Evolutionary conservation across 2,329 filamentous ascomycete genomes (phyloP).

Genomic region (Aspergillus ochraceus): DNA sequence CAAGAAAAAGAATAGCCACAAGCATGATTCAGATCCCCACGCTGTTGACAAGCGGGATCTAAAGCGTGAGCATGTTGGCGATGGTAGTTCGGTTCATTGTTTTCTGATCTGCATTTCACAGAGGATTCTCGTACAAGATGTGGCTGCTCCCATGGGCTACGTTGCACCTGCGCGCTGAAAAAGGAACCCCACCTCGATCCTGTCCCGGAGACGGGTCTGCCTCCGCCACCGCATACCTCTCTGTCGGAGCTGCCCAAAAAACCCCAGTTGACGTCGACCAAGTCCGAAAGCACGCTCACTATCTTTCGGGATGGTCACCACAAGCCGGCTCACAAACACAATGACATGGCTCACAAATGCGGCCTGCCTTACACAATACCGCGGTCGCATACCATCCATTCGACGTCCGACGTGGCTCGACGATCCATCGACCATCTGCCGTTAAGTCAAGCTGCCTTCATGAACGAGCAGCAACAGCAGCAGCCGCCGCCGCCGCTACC

Average conservation of each 20-base stretch:
- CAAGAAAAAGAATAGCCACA: conserved; percentile 67
- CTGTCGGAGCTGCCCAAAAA: conserved; percentile 51
- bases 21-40: conserved; percentile 37
- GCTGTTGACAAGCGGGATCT: conserved; percentile 36
- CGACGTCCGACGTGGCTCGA: conserved; percentile 46
- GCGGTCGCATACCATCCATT: conserved; percentile 52
- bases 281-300: conserved; percentile 61
- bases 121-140: conserved; percentile 39
- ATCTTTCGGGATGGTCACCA: conserved; percentile 65
- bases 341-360: conserved; percentile 63
- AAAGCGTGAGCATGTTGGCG: conserved; percentile 38
- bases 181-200: conserved; percentile 55
- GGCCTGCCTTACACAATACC: conserved; percentile 65
- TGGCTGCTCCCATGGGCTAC: conserved; percentile 58
- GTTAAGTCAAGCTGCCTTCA: conserved; percentile 32
- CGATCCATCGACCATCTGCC: conserved; percentile 56
- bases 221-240: conserved; percentile 39
- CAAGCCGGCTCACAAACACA: conserved; percentile 65
- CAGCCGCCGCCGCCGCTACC: neutral
- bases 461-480: conserved; percentile 24
- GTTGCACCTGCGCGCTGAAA: conserved; percentile 62
- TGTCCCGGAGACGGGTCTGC: conserved; percentile 48
- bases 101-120: conserved; percentile 36
- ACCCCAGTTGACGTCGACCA: conserved; percentile 57
- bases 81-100: conserved; percentile 25